Percentiles rank a stretch among this genome's conserved stretches.
These are phyloP conservation scores for Fusarium udum DNA, from an alignment of 2,329 filamentous ascomycete genomes.

Conservation along the genomic window DNA sequence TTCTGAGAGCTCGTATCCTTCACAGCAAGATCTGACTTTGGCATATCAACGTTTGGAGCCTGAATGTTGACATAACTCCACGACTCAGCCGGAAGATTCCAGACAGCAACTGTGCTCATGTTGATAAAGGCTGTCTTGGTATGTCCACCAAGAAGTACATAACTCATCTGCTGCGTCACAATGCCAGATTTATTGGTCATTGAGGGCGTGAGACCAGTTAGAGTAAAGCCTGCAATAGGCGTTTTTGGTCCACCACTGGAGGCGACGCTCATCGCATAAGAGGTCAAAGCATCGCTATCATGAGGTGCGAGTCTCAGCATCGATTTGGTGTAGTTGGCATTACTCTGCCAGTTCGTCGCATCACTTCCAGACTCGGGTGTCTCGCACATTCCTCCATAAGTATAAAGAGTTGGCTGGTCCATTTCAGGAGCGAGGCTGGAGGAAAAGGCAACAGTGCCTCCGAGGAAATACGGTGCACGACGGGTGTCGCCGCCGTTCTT, in stretches of 20 bases:
- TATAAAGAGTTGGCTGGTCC: conserved; percentile 69
- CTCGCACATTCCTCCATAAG: conserved; percentile 93
- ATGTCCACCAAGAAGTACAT: conserved; percentile 86
- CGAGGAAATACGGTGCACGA: conserved; percentile 60
- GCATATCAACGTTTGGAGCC: conserved; percentile 46
- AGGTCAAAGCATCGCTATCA: conserved; percentile 39
- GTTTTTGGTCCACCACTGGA: conserved; percentile 70
- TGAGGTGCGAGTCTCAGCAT: conserved; percentile 75
- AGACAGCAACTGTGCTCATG: conserved; percentile 90
- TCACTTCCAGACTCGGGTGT: conserved; percentile 45
- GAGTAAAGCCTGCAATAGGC: conserved; percentile 85
- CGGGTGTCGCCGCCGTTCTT: conserved; percentile 32
- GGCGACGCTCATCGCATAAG: conserved; percentile 52
- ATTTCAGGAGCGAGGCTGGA: conserved; percentile 62
- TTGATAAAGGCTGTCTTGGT: conserved; percentile 87
- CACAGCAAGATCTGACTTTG: conserved; percentile 66
- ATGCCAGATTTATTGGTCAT: conserved; percentile 73
- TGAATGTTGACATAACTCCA: conserved; percentile 85
- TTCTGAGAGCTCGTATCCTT: conserved; percentile 41
- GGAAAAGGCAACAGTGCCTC: conserved; percentile 73
- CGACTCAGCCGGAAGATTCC: conserved; percentile 83
- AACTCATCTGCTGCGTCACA: conserved; percentile 78
- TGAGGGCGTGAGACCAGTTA: conserved; percentile 77
- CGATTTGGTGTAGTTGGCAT: conserved; percentile 80
- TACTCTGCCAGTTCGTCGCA: conserved; percentile 67